Conservation (phyloP, 2,329 filamentous ascomycete genomes). For the Colletotrichum musae region DNA sequence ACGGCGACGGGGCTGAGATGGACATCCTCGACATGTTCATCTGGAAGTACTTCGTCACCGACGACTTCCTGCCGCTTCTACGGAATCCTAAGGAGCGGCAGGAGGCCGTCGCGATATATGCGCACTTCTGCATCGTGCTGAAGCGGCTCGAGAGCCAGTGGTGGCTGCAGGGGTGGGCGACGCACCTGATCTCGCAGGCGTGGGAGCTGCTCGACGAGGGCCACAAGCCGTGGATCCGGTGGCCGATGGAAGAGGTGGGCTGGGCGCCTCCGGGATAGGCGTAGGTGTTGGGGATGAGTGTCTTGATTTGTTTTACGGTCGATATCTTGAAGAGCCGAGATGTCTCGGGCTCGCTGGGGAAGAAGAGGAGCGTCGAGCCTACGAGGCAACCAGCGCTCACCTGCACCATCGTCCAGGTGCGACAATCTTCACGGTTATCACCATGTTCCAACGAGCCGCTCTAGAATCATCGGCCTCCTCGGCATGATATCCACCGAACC, state of each 20-base stretch:
- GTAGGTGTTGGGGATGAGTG: neutral
- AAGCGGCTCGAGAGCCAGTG: constrained; percentile 50
- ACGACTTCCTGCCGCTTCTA: constrained; percentile 54
- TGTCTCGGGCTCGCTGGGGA: no score
- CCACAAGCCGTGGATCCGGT: constrained; percentile 52
- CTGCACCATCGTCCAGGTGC: no score
- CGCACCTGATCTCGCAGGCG: constrained; percentile 50
- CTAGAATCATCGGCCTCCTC: no score
- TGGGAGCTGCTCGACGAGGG: constrained; percentile 52
- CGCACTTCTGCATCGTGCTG: constrained; percentile 52
- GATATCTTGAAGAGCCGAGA: neutral
- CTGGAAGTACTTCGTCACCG: constrained; percentile 54
- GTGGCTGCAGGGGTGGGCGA: constrained; percentile 55
- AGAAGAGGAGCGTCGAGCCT: no score
- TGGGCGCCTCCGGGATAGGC: constrained; percentile 39
- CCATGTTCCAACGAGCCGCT: no score
- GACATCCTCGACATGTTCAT: constrained; percentile 57
- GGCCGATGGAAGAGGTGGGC: constrained; percentile 45
- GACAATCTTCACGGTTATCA: no score
- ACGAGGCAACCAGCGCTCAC: no score
- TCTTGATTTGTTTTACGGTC: neutral
- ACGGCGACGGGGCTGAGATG: constrained; percentile 25
- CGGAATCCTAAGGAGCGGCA: constrained; percentile 44
- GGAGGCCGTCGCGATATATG: constrained; percentile 52
- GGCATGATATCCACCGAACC: no score